Conservation (phyloP, 176 grass and related monocot species). For the Rhynchospora pubera region DNA sequence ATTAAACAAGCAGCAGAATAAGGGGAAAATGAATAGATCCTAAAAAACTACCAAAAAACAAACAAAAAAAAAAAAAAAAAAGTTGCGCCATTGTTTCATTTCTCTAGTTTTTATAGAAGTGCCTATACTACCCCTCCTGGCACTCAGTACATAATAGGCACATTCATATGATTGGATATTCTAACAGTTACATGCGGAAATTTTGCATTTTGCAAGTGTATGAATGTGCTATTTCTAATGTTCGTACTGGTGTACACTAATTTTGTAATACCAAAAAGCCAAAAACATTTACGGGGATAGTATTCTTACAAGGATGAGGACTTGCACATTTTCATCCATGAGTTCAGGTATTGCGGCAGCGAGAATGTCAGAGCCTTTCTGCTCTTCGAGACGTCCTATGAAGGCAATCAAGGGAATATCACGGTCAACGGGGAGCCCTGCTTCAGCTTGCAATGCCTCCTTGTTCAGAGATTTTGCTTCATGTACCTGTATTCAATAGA, state of each 20-base stretch:
- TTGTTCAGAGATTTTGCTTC: constrained; percentile 76
- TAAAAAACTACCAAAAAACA: neutral
- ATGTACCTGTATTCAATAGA: constrained; percentile 32
- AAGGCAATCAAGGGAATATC: constrained; percentile 71
- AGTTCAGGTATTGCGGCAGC: constrained; percentile 60
- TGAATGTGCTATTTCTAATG: neutral
- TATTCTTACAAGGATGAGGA: constrained; percentile 64
- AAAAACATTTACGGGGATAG: neutral
- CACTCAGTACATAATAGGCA: neutral
- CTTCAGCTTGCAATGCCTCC: constrained; percentile 78
- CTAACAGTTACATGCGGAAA: neutral
- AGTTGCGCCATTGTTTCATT: neutral
- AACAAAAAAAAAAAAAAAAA: neutral
- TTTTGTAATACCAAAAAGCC: neutral
- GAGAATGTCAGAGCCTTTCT: constrained; percentile 93
- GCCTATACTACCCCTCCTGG: neutral
- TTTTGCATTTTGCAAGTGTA: neutral
- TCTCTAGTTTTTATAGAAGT: neutral
- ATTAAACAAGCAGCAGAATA: neutral
- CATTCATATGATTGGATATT: neutral
- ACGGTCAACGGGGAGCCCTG: constrained; percentile 56
- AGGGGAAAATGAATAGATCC: neutral
- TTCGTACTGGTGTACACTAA: neutral
- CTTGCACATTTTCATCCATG: constrained; percentile 67
- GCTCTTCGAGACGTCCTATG: constrained; percentile 87